Evolutionary conservation across 2,329 filamentous ascomycete species (phyloP), one percentile per base, ranked within the genome.

Genomic region (Leptoxyphium fumago): DNA sequence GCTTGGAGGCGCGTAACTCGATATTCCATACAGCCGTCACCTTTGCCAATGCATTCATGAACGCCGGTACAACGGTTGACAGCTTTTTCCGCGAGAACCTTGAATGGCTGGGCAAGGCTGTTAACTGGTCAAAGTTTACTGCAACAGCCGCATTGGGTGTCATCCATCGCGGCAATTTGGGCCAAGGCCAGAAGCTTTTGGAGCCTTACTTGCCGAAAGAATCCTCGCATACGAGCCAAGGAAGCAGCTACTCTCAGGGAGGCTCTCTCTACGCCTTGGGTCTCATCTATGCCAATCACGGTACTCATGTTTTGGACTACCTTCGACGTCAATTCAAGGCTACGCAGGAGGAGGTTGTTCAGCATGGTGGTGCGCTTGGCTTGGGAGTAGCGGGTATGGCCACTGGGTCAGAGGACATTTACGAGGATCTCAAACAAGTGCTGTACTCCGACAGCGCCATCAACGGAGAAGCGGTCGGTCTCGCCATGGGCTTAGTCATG

Each of bases 111-210:
- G 88, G 89, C 48, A 98, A 96, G 70, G 91, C 91, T 21, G 87
- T 96, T 40, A 98, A 98, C 69, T 98, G 91, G 91, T 95, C 88
- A 48, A 98, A 98, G 63, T 98, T 98, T 62, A 95, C 91, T 1
- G 91, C 91, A 11, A 98, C 91, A 4, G 91, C 91, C 45, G 91
- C 91, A 7, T 72, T 98, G 5, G 91, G 91, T 63, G 91, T 96
- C 42, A 95, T 98, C 50, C 91, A 98, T 64, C 82, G 87, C 39
- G 91, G 91, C 45, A 98, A 98, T 63, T 72, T 98, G 46, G 84
- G 82, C 18, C 89, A 98, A 58, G 91, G 88, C 1, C 80, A 87
- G 58, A 94, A 94, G 67, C 75, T 98, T 2, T 74, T 98, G 11
- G 87, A 94, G 58, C 91, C 91, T 2, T 98, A 98, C 59, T 78